Evolutionary conservation across 179 eudicot species (phyloP).

Genomic region (Camellia oleifera): DNA sequence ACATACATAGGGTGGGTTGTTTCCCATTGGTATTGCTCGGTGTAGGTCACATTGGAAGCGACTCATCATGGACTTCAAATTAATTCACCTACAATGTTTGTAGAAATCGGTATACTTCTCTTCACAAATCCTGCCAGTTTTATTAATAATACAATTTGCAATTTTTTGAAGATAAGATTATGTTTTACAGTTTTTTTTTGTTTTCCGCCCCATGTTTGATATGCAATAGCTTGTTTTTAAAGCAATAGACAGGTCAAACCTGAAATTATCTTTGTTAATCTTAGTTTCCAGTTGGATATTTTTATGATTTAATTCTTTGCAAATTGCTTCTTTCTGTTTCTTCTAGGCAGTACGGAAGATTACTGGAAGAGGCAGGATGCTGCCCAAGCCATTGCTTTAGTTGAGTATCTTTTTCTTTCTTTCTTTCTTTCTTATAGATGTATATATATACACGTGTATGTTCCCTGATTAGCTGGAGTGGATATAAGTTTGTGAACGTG

Average conservation of each 20-base stretch:
- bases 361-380: conserved; percentile 85
- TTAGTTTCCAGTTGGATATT: not conserved
- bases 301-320: not conserved
- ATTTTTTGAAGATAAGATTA: too few relatives aligned
- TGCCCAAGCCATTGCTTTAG: conserved; percentile 80
- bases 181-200: not conserved
- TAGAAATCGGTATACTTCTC: conserved; percentile 62
- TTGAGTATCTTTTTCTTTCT: conserved; percentile 31
- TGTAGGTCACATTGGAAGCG: conserved; percentile 77
- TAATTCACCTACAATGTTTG: conserved; percentile 79
- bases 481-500: not conserved
- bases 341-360: conserved; percentile 65
- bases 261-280: not conserved
- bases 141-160: not conserved
- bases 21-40: not conserved
- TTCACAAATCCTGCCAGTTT: not conserved
- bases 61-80: conserved; percentile 85
- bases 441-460: not conserved
- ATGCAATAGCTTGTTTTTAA: not conserved
- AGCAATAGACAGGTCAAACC: not conserved
- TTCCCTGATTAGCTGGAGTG: not conserved
- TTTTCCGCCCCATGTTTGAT: not conserved
- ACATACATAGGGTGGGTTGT: not conserved
- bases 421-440: not conserved
- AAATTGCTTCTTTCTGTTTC: not conserved